Evolutionary conservation across 1,284 basidiomycete species (phyloP).

Genomic region (Marasmius oreades): DNA sequence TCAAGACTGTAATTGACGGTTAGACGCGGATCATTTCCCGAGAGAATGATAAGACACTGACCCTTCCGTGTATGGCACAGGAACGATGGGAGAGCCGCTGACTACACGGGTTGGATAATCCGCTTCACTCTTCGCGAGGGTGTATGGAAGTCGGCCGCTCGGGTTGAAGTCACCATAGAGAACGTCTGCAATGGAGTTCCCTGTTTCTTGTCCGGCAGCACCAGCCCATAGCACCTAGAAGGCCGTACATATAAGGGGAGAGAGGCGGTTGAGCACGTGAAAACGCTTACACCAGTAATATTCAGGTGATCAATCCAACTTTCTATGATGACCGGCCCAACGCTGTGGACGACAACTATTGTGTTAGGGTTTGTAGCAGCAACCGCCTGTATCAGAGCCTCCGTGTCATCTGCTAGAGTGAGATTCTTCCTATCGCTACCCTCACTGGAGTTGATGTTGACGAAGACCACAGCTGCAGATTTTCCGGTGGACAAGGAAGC

Average conservation of each 20-base stretch:
- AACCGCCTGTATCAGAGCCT: conserved; percentile 26
- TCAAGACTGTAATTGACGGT: conserved; percentile 1
- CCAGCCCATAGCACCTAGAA: conserved; percentile 45
- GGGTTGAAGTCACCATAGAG: conserved; percentile 51
- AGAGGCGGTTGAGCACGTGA: not conserved
- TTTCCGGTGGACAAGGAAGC: conserved; percentile 44
- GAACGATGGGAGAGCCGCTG: conserved; percentile 25
- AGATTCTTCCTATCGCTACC: conserved; percentile 42
- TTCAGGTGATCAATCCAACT: conserved; percentile 48
- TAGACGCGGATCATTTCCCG: not conserved
- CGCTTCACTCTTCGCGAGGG: conserved; percentile 45
- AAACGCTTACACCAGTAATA: conserved; percentile 36
- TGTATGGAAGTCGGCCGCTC: conserved; percentile 52
- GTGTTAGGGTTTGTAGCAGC: conserved; percentile 42
- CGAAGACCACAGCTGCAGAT: conserved; percentile 64
- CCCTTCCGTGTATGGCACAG: conserved; percentile 36
- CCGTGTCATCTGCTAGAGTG: conserved; percentile 50
- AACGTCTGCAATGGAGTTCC: conserved; percentile 52
- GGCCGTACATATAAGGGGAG: not conserved
- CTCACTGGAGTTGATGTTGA: conserved; percentile 42
- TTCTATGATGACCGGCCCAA: conserved; percentile 46
- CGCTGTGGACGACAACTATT: conserved; percentile 52
- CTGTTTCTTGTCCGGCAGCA: conserved; percentile 60
- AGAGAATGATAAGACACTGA: conserved; percentile 14
- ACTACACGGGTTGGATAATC: conserved; percentile 47